Evolutionary conservation across 345 rosid species (phyloP), one percentile per base, ranked within the genome.

Genomic region (Salix exigua): DNA sequence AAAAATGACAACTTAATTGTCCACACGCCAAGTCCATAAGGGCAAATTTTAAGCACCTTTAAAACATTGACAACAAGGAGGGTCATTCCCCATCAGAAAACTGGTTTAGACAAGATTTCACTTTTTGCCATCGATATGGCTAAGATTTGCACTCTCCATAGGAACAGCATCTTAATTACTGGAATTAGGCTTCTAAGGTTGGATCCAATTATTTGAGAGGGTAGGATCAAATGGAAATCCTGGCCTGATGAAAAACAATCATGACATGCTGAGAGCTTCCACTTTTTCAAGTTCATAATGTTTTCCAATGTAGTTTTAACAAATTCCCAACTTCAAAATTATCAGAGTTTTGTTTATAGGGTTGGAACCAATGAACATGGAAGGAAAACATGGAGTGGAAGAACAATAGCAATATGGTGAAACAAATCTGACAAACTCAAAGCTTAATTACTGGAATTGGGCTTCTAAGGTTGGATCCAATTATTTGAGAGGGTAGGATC

Each of bases 1-100:
- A 23, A 25, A 11, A 66, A 67, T 46, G 61, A n/a, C 62, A 67
- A 16, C 6, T 25, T 42, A 77, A 38, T 6, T 66, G 4, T 64
- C 71, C 30, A 40, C 58, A 76, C 16, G 16, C 5, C 26, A 7
- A 11, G n/a, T 62, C 46, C 37, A 30, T 25, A 4, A n/a, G 40
- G 73, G 28, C 38, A 80, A 19, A 78, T 53, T 46, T 60, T 21
- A 25, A 44, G 40, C 25, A 73, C n/a, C 73, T 68, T 67, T n/a
- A 63, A 53, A 62, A 44, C 42, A 40, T 33, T 70, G 5, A 40
- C n/a, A 37, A 51, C 13, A 66, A 19, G 21, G 65, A 75, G 80
- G 40, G 31, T 46, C 40, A 26, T 10, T 14, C 12, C 25, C 70
- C 30, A 19, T 31, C 26, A 83, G 73, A 21, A 12, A 51, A n/a